Evolutionary conservation across 2,329 filamentous ascomycete species (phyloP), one percentile per base, ranked within the genome.

Genomic region (Epichloe elymi): DNA sequence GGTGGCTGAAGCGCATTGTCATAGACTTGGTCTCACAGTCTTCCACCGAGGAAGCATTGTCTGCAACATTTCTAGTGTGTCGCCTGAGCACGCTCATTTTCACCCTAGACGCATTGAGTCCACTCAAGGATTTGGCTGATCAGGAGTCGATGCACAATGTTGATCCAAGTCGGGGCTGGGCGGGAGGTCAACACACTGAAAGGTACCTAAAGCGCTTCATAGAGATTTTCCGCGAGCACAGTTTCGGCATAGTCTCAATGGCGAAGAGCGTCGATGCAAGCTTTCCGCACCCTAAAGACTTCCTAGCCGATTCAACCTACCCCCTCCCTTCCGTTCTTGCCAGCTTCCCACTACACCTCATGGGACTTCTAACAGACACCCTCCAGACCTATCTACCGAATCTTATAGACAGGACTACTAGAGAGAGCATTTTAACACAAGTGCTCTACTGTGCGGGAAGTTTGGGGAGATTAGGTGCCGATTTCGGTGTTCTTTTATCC

Each of bases 181-280:
- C 77, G 2, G 80, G 80, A 1, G 91, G 91, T 0, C 89, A 95
- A 61, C 93, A 97, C 65, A 96, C 90, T 1, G 93, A 97, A 66
- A 79, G 89, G 48, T 98, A 89, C 61, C 71, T 98, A 42, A 98
- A 97, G 67, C 80, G 90, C 46, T 98, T 95, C 67, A 87, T 98
- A 60, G 93, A 98, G 64, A 89, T 98, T 30, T 97, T 97, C 65
- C 85, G 93, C 49, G 93, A 98, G 67, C 93, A 98, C 67, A 95
- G 88, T 63, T 98, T 98, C 65, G 86, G 85, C 42, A 95, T 97
- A 54, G 82, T 97, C 30, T 95, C 88, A 53, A 88, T 97, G 76
- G 96, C 94, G 67, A 87, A 84, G 60, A 93, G 85, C 60, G 88
- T 97, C 0, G 74, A 78, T 3, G 75, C 80, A 3, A 66, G 65